A percentile compares a stretch with the other conserved stretches of the same genome.
phyloP scores from a whole-genome alignment of 1,284 basidiomycete genomes.

The Vanrija sp. region DNA sequence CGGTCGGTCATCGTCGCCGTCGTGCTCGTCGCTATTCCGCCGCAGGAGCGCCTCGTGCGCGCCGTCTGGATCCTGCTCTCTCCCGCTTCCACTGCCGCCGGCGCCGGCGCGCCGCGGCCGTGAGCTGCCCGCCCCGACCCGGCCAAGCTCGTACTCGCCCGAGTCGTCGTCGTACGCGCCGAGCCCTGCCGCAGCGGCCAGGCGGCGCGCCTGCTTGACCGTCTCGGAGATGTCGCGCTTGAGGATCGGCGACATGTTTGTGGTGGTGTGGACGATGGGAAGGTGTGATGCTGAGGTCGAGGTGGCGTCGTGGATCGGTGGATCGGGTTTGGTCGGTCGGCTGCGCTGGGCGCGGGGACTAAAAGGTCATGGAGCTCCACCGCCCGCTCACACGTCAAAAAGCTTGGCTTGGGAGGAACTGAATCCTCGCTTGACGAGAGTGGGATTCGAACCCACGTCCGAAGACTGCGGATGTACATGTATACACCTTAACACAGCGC shows the following conservation, averaged over 20 bases:
- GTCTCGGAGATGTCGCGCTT: constrained; percentile 43
- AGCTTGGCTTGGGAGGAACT: constrained; percentile 2
- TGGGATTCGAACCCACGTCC: constrained; percentile 48
- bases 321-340: too few relatives aligned
- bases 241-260: constrained; percentile 43
- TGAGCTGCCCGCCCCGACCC: constrained; percentile 1
- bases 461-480: constrained; percentile 27
- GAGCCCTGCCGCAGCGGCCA: constrained; percentile 29
- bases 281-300: too few relatives aligned
- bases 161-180: constrained; percentile 13
- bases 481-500: constrained; percentile 22
- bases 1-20: neutral
- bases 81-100: neutral
- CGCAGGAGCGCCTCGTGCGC: neutral
- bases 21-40: neutral
- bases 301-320: too few relatives aligned
- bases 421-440: constrained; percentile 18
- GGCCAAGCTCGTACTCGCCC: constrained; percentile 17
- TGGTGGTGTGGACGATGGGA: too few relatives aligned
- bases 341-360: too few relatives aligned
- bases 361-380: too few relatives aligned
- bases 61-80: too few relatives aligned
- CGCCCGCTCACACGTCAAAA: too few relatives aligned
- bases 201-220: constrained; percentile 40
- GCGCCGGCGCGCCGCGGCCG: neutral